Percentiles rank a stretch among this genome's conserved stretches.
Conservation (phyloP, 768 basidiomycete species). For the Tylopilus intermedius region DNA sequence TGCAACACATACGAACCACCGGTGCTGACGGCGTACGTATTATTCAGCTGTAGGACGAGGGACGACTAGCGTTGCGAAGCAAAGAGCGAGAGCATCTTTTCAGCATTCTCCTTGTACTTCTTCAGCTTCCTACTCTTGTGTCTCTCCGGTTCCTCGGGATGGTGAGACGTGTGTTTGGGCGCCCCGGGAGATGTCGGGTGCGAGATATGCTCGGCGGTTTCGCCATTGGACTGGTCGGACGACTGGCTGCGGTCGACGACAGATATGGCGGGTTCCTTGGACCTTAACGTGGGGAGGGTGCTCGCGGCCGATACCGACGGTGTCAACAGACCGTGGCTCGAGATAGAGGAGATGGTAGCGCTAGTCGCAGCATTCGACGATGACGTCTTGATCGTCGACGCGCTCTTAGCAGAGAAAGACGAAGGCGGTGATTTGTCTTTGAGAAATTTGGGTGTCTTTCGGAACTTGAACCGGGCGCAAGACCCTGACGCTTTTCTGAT, state of each 20-base stretch:
- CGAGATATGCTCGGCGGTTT: conserved; percentile 29
- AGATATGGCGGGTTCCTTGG: conserved; percentile 74
- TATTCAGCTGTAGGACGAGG: conserved; percentile 53
- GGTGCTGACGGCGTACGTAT: conserved; percentile 74
- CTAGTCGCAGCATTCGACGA: conserved; percentile 41
- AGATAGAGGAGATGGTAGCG: conserved; percentile 32
- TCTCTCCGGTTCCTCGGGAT: conserved; percentile 48
- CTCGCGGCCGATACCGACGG: conserved; percentile 58
- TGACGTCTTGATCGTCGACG: conserved; percentile 33
- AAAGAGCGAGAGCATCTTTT: conserved; percentile 80
- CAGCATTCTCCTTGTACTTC: conserved; percentile 84
- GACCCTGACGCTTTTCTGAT: conserved; percentile 57
- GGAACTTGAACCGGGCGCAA: conserved; percentile 65
- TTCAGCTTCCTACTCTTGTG: conserved; percentile 71
- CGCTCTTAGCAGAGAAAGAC: conserved; percentile 32
- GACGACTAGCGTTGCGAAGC: conserved; percentile 58
- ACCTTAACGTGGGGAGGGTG: conserved; percentile 57
- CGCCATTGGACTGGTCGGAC: conserved; percentile 66
- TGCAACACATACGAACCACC: conserved; percentile 77
- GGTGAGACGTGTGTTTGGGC: conserved; percentile 26
- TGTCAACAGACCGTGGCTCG: conserved; percentile 50
- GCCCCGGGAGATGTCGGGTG: conserved; percentile 29
- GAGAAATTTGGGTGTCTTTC: conserved; percentile 72
- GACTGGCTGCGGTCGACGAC: conserved; percentile 67
- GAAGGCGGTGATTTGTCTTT: conserved; percentile 60